phyloP scores from a whole-genome alignment of 306 rosid genomes.

The Hippophae rhamnoides region DNA sequence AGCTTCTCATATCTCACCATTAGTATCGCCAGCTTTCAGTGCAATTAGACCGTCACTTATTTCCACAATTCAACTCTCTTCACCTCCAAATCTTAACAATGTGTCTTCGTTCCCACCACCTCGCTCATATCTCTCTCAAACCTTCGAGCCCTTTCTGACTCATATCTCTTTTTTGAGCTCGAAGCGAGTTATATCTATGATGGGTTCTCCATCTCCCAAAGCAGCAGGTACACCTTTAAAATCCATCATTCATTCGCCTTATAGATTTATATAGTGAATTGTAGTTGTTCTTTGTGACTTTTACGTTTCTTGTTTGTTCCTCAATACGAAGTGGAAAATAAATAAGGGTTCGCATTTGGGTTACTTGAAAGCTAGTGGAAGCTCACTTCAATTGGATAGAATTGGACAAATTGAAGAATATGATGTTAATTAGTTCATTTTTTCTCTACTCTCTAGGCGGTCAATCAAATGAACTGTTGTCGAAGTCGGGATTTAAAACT shows the following conservation, averaged over 20 bases:
- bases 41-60: conserved; percentile 20
- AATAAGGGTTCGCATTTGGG: too few relatives aligned
- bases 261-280: neutral
- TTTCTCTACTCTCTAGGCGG: too few relatives aligned
- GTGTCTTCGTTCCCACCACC: conserved; percentile 11
- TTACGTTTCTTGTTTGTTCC: neutral
- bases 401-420: too few relatives aligned
- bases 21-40: conserved; percentile 27
- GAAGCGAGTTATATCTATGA: conserved; percentile 10
- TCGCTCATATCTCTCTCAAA: conserved; percentile 1
- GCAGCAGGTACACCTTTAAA: conserved; percentile 26
- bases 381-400: too few relatives aligned
- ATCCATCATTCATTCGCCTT: conserved; percentile 1
- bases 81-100: conserved; percentile 15
- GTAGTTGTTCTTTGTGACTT: neutral
- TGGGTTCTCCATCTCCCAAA: conserved; percentile 17
- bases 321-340: too few relatives aligned
- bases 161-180: conserved; percentile 18
- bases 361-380: too few relatives aligned
- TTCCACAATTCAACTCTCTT: conserved; percentile 12
- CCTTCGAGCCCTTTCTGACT: conserved; percentile 22
- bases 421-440: too few relatives aligned
- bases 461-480: too few relatives aligned
- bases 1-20: conserved; percentile 30
- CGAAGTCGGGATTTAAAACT: too few relatives aligned